Conservation (phyloP, 2,329 filamentous ascomycete species). For the Alternaria gaisen region DNA sequence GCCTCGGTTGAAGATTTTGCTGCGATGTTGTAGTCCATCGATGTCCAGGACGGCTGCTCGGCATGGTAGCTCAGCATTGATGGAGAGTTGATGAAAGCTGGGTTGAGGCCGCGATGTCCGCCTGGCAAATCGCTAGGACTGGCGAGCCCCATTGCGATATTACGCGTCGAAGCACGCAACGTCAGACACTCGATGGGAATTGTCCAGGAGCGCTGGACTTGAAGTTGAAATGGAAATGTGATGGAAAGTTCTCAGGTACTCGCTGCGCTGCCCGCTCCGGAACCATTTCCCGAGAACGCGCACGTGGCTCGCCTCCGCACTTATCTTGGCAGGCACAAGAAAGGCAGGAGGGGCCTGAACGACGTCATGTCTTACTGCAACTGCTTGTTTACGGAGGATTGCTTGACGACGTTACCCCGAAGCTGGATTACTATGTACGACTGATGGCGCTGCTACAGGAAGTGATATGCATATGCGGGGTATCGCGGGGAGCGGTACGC, state of each 20-base stretch:
- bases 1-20: not conserved
- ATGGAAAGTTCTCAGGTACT: not conserved
- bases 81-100: not conserved
- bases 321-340: slow-evolving; percentile 28
- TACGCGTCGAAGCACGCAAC: not conserved
- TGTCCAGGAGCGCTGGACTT: not conserved
- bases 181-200: not conserved
- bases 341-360: slow-evolving; percentile 21
- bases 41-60: no score
- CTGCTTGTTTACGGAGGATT: not conserved
- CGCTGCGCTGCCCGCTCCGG: not conserved
- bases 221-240: not conserved
- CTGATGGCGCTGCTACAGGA: not conserved
- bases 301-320: slow-evolving; percentile 5
- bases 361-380: slow-evolving; percentile 25
- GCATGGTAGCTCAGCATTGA: not conserved
- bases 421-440: slow-evolving; percentile 17
- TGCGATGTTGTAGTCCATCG: not conserved
- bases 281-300: not conserved
- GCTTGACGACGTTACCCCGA: slow-evolving; percentile 33
- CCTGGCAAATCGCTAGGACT: not conserved
- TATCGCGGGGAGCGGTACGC: slow-evolving; percentile 9
- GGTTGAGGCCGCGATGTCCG: not conserved
- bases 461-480: slow-evolving; percentile 27
- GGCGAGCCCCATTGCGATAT: not conserved